phyloP scores from a whole-genome alignment of 805 yeast genomes.

The Clavispora carvajalis region DNA sequence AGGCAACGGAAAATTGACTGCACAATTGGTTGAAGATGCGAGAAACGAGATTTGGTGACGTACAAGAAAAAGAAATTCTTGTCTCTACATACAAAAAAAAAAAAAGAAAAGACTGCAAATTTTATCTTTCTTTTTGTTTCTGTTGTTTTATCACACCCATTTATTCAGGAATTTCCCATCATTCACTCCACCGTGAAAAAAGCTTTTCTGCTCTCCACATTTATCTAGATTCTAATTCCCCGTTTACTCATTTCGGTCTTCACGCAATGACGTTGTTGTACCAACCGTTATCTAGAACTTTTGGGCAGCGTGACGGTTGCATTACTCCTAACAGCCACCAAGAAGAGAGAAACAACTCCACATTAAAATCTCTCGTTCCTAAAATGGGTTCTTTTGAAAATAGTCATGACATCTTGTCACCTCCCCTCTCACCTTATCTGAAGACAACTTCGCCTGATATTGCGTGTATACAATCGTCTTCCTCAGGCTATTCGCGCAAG shows the following conservation, averaged over 20 bases:
- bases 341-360: constrained; percentile 4
- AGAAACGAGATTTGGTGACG: background rate
- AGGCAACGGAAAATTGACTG: background rate
- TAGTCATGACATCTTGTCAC: constrained; percentile 20
- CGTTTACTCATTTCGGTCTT: background rate
- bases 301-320: constrained; percentile 28
- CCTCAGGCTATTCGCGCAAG: constrained; percentile 7
- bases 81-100: constrained; percentile 7
- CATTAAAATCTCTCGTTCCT: background rate
- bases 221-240: background rate
- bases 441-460: constrained; percentile 9
- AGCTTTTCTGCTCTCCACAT: background rate
- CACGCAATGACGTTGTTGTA: constrained; percentile 25
- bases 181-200: too few species aligned
- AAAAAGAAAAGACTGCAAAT: constrained; percentile 9
- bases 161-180: background rate
- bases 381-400: background rate
- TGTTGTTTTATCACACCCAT: constrained; percentile 1
- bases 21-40: background rate
- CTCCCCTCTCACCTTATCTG: constrained; percentile 24
- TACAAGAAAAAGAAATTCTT: constrained; percentile 15
- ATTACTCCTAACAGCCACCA: constrained; percentile 24
- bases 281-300: constrained; percentile 29
- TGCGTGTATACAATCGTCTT: constrained; percentile 1
- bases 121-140: background rate